Conservation (phyloP, 192 early-diverging fungal genomes). For the Coemansia sp. region DNA sequence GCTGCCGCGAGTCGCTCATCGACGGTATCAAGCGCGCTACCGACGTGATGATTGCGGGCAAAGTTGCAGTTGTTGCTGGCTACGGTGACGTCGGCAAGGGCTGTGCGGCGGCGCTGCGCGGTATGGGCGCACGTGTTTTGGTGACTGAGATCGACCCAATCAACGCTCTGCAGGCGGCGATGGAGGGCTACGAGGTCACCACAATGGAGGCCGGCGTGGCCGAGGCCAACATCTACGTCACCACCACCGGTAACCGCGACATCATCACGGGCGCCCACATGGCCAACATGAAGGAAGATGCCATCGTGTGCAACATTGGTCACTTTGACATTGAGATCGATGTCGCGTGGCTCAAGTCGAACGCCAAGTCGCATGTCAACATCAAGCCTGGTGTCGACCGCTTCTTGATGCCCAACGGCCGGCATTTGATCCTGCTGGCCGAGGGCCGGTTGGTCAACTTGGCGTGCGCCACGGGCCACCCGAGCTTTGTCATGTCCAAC, state of each 20-base stretch:
- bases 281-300: slow-evolving; percentile 92
- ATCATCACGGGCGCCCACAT: slow-evolving; percentile 96
- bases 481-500: slow-evolving; percentile 99
- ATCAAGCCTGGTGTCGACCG: slow-evolving; percentile 99
- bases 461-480: slow-evolving; percentile 98
- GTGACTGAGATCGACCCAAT: slow-evolving; percentile 99
- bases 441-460: slow-evolving; percentile 99
- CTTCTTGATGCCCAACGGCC: slow-evolving; percentile 85
- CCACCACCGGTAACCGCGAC: slow-evolving; percentile 98
- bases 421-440: slow-evolving; percentile 95
- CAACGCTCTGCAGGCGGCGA: slow-evolving; percentile 98
- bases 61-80: slow-evolving; percentile 96
- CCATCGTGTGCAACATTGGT: slow-evolving; percentile 99
- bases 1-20: slow-evolving; percentile 98
- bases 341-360: slow-evolving; percentile 96
- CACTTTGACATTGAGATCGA: slow-evolving; percentile 99
- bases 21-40: slow-evolving; percentile 99
- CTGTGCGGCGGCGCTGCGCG: slow-evolving; percentile 94
- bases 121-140: slow-evolving; percentile 97
- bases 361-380: slow-evolving; percentile 84
- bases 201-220: slow-evolving; percentile 94
- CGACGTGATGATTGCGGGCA: slow-evolving; percentile 99
- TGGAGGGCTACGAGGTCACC: slow-evolving; percentile 99
- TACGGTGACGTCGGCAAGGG: slow-evolving; percentile 99
- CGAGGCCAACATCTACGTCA: slow-evolving; percentile 97